Evolutionary conservation across 2,329 filamentous ascomycete genomes (phyloP).

Genomic region (Coniochaeta sp.): DNA sequence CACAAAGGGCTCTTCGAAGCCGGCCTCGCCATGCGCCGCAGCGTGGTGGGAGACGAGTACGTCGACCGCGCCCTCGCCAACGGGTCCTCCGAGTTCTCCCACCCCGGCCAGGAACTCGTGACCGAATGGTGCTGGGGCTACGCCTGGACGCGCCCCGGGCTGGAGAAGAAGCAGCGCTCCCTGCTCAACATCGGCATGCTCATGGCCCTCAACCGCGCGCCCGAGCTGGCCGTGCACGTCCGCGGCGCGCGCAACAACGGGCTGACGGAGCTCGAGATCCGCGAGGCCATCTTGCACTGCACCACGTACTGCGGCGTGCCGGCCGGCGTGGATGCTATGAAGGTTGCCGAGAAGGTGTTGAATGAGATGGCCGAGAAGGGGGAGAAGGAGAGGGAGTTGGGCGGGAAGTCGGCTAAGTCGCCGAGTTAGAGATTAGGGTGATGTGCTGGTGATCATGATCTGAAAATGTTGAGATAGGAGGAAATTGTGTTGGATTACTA

Average conservation of each 20-base stretch:
- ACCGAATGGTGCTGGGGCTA: constrained; percentile 60
- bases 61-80: constrained; percentile 50
- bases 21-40: constrained; percentile 52
- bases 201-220: constrained; percentile 47
- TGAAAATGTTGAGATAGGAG: too few relatives aligned
- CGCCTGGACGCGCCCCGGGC: constrained; percentile 56
- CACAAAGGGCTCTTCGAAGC: constrained; percentile 53
- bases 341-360: constrained; percentile 22
- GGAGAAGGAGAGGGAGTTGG: constrained; percentile 19
- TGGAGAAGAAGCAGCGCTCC: constrained; percentile 53
- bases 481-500: too few relatives aligned
- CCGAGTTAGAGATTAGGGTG: too few relatives aligned
- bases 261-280: constrained; percentile 52
- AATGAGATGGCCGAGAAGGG: constrained; percentile 23
- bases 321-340: constrained; percentile 33
- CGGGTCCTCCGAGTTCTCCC: constrained; percentile 50
- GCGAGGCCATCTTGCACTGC: constrained; percentile 47
- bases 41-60: constrained; percentile 54
- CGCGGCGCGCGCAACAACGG: constrained; percentile 58
- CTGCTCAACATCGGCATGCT: constrained; percentile 59
- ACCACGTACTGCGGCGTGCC: constrained; percentile 36
- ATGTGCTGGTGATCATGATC: too few relatives aligned
- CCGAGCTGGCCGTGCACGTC: constrained; percentile 56
- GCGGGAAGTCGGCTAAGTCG: constrained; percentile 13
- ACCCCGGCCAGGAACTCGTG: constrained; percentile 54